A percentile compares a stretch with the other conserved stretches of the same genome.
phyloP scores from a whole-genome alignment of 179 eudicot genomes.

The Beta lomatogona region DNA sequence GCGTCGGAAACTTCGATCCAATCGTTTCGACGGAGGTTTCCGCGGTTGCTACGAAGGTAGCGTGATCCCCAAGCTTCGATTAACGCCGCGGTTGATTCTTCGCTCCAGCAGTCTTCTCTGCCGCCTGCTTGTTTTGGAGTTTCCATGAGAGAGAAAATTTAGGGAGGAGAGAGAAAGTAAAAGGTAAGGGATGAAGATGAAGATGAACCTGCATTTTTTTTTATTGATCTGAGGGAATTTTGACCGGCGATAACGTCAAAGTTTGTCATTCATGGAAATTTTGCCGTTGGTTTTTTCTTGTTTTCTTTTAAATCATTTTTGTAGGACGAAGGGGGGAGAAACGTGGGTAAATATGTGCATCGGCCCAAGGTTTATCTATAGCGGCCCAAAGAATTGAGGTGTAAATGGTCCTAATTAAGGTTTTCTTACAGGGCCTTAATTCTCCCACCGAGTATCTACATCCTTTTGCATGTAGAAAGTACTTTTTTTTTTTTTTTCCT shows the following conservation, averaged over 20 bases:
- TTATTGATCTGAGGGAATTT: background rate
- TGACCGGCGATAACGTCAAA: constrained; percentile 6
- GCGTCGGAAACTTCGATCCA: background rate
- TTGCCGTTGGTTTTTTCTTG: too few species aligned
- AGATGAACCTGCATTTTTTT: background rate
- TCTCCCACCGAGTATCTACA: too few species aligned
- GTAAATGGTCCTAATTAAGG: too few species aligned
- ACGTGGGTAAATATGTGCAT: too few species aligned
- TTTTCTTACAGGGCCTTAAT: too few species aligned
- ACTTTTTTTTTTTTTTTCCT: too few species aligned
- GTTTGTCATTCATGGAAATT: background rate
- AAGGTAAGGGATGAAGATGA: background rate
- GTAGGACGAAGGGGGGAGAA: too few species aligned
- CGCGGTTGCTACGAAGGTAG: background rate
- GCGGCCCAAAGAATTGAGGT: too few species aligned
- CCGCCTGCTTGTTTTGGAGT: background rate
- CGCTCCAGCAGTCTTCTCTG: background rate
- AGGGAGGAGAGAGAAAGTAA: background rate
- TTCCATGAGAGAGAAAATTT: background rate
- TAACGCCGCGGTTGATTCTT: background rate
- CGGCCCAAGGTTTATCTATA: too few species aligned
- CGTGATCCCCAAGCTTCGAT: constrained; percentile 6
- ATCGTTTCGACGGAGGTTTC: background rate
- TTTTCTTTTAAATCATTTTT: too few species aligned
- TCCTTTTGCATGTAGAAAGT: too few species aligned